Base-by-base conservation (phyloP, 129 eudicot species). In the Silybum marianum region DNA sequence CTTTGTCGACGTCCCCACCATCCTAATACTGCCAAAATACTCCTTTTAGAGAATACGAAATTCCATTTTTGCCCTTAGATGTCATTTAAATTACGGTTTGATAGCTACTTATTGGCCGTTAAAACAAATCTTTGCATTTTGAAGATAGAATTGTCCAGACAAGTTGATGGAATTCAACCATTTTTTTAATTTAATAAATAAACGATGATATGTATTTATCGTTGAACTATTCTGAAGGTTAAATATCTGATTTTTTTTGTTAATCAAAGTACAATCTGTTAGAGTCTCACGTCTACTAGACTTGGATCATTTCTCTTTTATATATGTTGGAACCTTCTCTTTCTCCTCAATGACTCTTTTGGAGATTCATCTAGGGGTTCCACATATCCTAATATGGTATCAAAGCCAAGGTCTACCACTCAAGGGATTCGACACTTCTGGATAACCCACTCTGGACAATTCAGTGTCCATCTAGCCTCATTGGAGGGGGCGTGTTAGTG, bases 1-100 rank as follows among this genome's bases (percentile, higher is more conserved):
- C 9, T n/a, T 36, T 70, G 82, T 83, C 86, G 78, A 81, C 74
- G 74, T 73, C 24, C 74, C 79, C 73, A 80, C 66, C 71, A 5
- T 71, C 39, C 73, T 54, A 71, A 72, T 78, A 72, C 78, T 71
- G 74, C 74, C 86, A 83, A 83, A 83, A 11, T 71, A 60, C 70
- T 3, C 63, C 86, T 83, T 83, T 77, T 78, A 71, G 22, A 30
- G 1, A 0, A 0, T 19, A 0, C 1, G 1, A 28, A 39, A 21
- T 83, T 60, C 13, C 81, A 16, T 72, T 18, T 46, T 9, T 28
- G 24, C 69, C 80, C 80, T 65, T 22, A 8, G 3, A 39, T 6
- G 2, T 1, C 36, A 32, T 24, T 70, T 5, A 76, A 9, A 69
- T 82, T 75, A 69, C 81, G 26, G 7, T 18, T 1, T 74, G 58